These are phyloP conservation scores for Macrocystidia cucumis DNA, from an alignment of 1,284 basidiomycete species.

Conservation along the genomic window DNA sequence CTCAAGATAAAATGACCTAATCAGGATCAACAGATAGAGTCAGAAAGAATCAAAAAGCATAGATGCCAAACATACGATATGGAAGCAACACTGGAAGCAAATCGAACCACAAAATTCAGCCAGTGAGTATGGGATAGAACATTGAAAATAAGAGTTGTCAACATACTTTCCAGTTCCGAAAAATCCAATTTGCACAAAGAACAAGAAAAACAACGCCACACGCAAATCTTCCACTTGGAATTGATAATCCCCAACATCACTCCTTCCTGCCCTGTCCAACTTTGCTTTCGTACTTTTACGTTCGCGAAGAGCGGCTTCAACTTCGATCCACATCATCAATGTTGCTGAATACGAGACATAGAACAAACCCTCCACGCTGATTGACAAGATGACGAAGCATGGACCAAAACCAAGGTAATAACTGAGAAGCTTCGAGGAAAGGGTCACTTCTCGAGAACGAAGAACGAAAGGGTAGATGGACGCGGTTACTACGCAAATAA, in stretches of 20 bases:
- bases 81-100: slow-evolving; percentile 66
- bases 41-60: neutral
- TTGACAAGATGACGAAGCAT: slow-evolving; percentile 75
- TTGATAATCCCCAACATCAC: slow-evolving; percentile 23
- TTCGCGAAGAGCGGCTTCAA: slow-evolving; percentile 45
- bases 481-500: slow-evolving; percentile 40
- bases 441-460: slow-evolving; percentile 23
- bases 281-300: no score
- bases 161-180: slow-evolving; percentile 85
- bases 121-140: neutral
- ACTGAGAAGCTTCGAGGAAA: slow-evolving; percentile 42
- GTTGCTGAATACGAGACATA: slow-evolving; percentile 62
- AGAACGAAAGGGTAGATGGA: slow-evolving; percentile 43
- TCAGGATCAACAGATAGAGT: slow-evolving; percentile 6
- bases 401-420: slow-evolving; percentile 72
- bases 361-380: slow-evolving; percentile 81
- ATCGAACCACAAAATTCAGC: neutral
- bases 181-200: slow-evolving; percentile 85
- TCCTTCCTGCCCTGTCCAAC: slow-evolving; percentile 4
- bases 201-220: slow-evolving; percentile 77
- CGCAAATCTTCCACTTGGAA: slow-evolving; percentile 61
- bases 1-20: slow-evolving; percentile 80
- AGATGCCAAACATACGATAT: slow-evolving; percentile 60
- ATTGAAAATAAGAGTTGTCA: neutral
- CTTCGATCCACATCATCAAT: slow-evolving; percentile 62